Conservation (phyloP, 2,329 filamentous ascomycete species). For the Penicillium sp. region DNA sequence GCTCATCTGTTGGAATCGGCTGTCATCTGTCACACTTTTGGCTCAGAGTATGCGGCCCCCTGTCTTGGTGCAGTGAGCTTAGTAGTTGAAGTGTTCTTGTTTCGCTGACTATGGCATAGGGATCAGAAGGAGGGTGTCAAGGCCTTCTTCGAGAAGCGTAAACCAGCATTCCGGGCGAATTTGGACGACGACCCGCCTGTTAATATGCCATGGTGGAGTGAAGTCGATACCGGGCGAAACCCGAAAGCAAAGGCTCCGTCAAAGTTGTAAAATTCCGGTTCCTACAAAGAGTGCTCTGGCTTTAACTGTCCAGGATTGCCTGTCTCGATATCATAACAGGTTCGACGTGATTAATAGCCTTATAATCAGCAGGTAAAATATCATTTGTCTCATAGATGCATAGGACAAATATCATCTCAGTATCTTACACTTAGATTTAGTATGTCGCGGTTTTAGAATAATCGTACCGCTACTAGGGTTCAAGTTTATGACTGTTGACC, state of each 20-base stretch:
- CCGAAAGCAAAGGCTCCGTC: conserved; percentile 30
- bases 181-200: conserved; percentile 65
- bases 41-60: conserved; percentile 32
- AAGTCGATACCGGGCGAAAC: conserved; percentile 53
- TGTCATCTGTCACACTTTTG: conserved; percentile 50
- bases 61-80: neutral
- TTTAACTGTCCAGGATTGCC: too few species aligned
- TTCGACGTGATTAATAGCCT: neutral
- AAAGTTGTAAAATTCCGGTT: conserved; percentile 29
- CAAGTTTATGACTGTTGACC: too few species aligned
- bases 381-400: too few species aligned
- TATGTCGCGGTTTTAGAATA: neutral
- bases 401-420: neutral
- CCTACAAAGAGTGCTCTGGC: neutral
- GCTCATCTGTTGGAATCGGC: conserved; percentile 70
- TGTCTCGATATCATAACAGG: neutral
- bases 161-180: conserved; percentile 65
- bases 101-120: conserved; percentile 41
- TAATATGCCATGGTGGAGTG: conserved; percentile 72
- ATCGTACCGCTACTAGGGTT: neutral
- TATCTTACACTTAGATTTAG: neutral
- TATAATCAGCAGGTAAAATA: neutral
- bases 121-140: conserved; percentile 72
- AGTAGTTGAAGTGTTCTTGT: too few species aligned
- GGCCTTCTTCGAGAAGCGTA: conserved; percentile 73